Conservation (phyloP, 352 stramenopile genomes). For the Pythium graminicola region DNA sequence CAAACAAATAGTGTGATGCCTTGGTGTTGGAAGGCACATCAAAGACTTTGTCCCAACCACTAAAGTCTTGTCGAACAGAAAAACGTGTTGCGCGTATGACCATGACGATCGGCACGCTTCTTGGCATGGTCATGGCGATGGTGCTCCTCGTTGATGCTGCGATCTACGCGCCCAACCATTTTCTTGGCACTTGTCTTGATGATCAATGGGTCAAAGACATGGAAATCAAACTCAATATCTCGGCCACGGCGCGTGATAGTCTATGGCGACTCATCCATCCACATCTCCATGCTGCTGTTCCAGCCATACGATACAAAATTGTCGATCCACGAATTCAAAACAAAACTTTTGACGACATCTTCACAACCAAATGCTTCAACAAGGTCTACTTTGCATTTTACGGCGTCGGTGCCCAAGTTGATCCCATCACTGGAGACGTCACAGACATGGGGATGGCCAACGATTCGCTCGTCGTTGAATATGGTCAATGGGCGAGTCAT, state of each 20-base stretch:
- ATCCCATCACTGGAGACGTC: conserved; percentile 17
- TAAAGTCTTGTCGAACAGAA: too few relatives aligned
- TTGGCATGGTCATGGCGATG: background rate
- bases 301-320: conserved; percentile 19
- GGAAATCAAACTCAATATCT: conserved; percentile 6
- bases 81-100: too few relatives aligned
- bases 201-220: conserved; percentile 25
- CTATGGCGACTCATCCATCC: conserved; percentile 17
- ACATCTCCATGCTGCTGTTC: conserved; percentile 25
- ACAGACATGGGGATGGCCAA: conserved; percentile 12
- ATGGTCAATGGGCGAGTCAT: conserved; percentile 21
- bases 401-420: conserved; percentile 14
- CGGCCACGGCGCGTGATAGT: conserved; percentile 1
- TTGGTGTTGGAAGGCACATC: too few relatives aligned
- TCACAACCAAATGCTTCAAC: conserved; percentile 13
- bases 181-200: conserved; percentile 29
- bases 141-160: too few relatives aligned
- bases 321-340: conserved; percentile 20
- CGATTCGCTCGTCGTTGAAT: conserved; percentile 28
- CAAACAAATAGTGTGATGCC: too few relatives aligned
- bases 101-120: too few relatives aligned
- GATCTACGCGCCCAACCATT: conserved; percentile 29
- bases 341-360: background rate
- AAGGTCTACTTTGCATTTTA: conserved; percentile 10
- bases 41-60: too few relatives aligned